These are phyloP conservation scores for Zopfochytrium polystomum DNA, from an alignment of 371 early-diverging fungal species.

Conservation along the genomic window DNA sequence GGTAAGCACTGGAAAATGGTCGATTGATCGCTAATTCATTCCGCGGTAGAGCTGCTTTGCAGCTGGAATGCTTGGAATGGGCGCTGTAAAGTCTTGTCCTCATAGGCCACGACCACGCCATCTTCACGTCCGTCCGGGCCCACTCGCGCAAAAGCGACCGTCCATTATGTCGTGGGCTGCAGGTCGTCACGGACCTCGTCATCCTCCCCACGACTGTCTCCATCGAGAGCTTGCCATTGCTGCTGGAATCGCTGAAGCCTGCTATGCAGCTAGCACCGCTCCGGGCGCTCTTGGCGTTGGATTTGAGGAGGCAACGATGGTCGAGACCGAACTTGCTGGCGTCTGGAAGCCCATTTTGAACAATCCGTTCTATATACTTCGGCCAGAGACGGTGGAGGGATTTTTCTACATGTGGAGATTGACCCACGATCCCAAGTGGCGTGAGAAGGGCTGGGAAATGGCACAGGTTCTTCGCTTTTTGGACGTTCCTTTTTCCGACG, in stretches of 20 bases:
- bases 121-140: conserved; percentile 69
- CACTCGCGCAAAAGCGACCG: too few relatives aligned
- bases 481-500: background rate
- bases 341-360: background rate
- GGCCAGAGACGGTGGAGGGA: conserved; percentile 43
- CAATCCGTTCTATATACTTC: conserved; percentile 8
- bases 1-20: conserved; percentile 38
- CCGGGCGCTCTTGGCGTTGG: background rate
- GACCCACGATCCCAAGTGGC: conserved; percentile 44
- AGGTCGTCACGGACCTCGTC: too few relatives aligned
- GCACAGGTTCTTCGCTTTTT: background rate
- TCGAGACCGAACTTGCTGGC: background rate
- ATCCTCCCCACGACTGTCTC: too few relatives aligned
- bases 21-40: background rate
- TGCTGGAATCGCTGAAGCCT: background rate
- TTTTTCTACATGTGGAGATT: conserved; percentile 50
- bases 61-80: conserved; percentile 68
- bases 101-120: conserved; percentile 30
- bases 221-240: conserved; percentile 53
- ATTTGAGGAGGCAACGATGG: background rate
- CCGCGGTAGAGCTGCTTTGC: conserved; percentile 55
- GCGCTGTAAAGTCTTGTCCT: conserved; percentile 37
- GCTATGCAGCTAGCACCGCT: background rate
- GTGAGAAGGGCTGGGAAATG: conserved; percentile 40
- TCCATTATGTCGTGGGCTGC: too few relatives aligned